Evolutionary conservation across 441 rosid species (phyloP), one percentile per base, ranked within the genome.

Genomic region (Gossypium trilobum): DNA sequence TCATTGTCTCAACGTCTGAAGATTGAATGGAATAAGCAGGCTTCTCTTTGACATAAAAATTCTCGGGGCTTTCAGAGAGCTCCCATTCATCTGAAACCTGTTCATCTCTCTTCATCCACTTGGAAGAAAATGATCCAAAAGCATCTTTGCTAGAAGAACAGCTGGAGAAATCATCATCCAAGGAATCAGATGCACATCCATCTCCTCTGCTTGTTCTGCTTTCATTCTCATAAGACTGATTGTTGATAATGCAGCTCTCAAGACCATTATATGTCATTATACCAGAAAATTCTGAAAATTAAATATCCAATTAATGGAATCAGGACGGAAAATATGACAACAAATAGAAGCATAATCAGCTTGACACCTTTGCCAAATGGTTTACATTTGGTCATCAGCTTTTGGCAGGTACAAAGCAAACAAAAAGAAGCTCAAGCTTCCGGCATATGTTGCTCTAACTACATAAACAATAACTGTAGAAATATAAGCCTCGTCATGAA

Each of bases 111-210:
- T 88, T 92, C 76, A 88, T 63, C 94, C 97, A 92, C 77, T 92
- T 91, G 0, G 97, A 95, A 73, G 96, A 87, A 73, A 91, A 84
- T 14, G 99, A 95, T 64, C 97, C 93, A 48, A 73, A 90, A 69
- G 80, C 93, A 66, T 95, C 97, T 81, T 89, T 92, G 83, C 96
- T 92, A 19, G 99, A 95, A 56, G 97, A 92, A 80, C 93, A 91
- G 85, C 92, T 92, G 20, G 96, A 87, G 44, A 83, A 87, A 77
- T 86, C 97, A 69, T 94, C 97, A 48, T 88, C 97, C 61, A 91
- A 73, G 4, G 96, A 95, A 73, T 95, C 96, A 2, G 89, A 88
- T 8, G 81, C 76, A 76, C 93, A 84, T 50, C 92, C 93, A 76
- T 89, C 95, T 64, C 88, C 98, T 78, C 85, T 78, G 83, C 95